These are phyloP conservation scores for Penicillium palitans DNA, from an alignment of 2,329 filamentous ascomycete species.

Conservation along the genomic window DNA sequence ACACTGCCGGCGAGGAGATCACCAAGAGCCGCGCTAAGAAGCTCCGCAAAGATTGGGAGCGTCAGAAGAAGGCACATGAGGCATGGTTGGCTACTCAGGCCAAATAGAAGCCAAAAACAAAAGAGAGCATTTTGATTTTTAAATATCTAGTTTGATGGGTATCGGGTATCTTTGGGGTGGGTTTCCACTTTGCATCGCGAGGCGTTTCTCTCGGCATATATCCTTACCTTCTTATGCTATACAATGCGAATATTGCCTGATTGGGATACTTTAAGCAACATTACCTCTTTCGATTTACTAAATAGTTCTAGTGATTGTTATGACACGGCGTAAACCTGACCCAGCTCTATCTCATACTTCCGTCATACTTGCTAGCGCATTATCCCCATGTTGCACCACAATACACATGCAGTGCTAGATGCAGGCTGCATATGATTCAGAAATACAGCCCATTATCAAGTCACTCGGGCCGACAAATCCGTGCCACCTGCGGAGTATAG, in stretches of 20 bases:
- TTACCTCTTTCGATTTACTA: neutral
- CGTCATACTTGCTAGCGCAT: neutral
- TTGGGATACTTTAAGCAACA: neutral
- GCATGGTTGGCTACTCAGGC: slow-evolving; percentile 27
- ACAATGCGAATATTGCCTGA: slow-evolving; percentile 7
- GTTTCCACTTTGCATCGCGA: slow-evolving; percentile 20
- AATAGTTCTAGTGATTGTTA: neutral
- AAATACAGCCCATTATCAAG: neutral
- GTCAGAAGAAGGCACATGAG: slow-evolving; percentile 69
- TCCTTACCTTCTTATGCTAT: slow-evolving; percentile 6
- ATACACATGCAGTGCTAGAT: neutral
- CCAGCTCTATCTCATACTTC: neutral
- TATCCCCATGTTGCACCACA: neutral
- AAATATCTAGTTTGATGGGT: slow-evolving; percentile 3
- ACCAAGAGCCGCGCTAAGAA: slow-evolving; percentile 79
- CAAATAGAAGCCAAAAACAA: slow-evolving; percentile 16
- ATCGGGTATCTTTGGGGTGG: slow-evolving; percentile 3
- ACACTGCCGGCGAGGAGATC: slow-evolving; percentile 75
- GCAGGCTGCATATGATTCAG: neutral
- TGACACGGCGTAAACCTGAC: neutral
- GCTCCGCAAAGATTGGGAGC: slow-evolving; percentile 84
- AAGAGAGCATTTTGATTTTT: slow-evolving; percentile 8
- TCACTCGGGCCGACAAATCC: neutral
- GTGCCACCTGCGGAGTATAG: neutral
- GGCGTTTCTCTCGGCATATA: slow-evolving; percentile 21